Conservation (phyloP, 768 basidiomycete species). For the Auricularia heimuer region DNA sequence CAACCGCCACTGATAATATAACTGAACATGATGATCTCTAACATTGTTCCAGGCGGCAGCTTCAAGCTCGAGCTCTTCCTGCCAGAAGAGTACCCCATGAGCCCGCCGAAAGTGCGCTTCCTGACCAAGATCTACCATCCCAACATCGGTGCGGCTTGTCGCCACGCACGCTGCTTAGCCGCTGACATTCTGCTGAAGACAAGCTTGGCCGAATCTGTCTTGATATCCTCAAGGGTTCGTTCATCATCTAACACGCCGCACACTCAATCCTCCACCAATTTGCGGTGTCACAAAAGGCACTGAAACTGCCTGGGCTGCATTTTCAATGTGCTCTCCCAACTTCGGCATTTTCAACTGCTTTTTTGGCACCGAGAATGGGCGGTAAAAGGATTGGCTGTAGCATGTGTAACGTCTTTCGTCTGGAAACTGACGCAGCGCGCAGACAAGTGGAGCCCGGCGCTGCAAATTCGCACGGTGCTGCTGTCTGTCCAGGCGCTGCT, state of each 20-base stretch:
- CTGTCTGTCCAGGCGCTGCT: slow-evolving; percentile 95
- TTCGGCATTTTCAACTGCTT: too few species aligned
- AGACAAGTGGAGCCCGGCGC: slow-evolving; percentile 99
- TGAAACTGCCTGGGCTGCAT: too few species aligned
- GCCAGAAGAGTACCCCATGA: slow-evolving; percentile 99
- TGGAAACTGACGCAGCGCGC: slow-evolving; percentile 1
- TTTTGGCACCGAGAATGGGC: too few species aligned
- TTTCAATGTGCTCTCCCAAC: too few species aligned
- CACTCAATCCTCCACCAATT: not conserved
- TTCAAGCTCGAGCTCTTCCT: slow-evolving; percentile 97
- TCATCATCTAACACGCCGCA: not conserved
- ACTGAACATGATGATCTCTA: too few species aligned
- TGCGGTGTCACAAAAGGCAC: too few species aligned
- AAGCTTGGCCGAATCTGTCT: slow-evolving; percentile 98
- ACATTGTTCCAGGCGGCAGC: slow-evolving; percentile 53
- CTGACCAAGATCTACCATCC: slow-evolving; percentile 98
- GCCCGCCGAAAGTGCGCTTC: slow-evolving; percentile 95
- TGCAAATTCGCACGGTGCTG: slow-evolving; percentile 96
- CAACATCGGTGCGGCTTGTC: slow-evolving; percentile 74
- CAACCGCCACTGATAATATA: slow-evolving; percentile 11
- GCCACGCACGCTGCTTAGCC: not conserved
- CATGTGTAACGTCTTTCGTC: too few species aligned
- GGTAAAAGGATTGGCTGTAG: too few species aligned
- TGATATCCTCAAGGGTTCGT: slow-evolving; percentile 89
- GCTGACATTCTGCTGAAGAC: slow-evolving; percentile 38